A percentile compares a stretch with the other conserved stretches of the same genome.
Conservation (phyloP, 495 filamentous ascomycete species). For the Hypoxylon lenormandii region DNA sequence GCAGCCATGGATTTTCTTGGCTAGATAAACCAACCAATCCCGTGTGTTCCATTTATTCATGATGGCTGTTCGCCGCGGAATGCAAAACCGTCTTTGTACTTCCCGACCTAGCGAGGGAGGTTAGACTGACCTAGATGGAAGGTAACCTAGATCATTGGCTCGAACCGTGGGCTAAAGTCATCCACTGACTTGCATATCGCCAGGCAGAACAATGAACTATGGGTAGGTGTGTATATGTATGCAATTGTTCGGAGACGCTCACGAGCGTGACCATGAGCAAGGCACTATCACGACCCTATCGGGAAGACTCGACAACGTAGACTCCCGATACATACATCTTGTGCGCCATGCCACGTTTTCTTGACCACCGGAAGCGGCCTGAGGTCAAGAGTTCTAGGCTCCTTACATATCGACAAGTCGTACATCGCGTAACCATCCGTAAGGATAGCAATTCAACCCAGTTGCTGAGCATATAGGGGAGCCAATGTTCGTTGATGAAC, state of each 20-base stretch:
- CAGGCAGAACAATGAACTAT: neutral
- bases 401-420: conserved; percentile 14
- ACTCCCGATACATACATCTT: conserved; percentile 26
- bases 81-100: conserved; percentile 32
- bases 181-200: conserved; percentile 23
- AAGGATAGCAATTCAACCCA: neutral
- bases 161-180: conserved; percentile 17
- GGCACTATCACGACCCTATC: conserved; percentile 12
- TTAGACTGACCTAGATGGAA: conserved; percentile 44
- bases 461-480: neutral
- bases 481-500: neutral
- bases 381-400: conserved; percentile 17
- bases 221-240: neutral
- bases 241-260: conserved; percentile 5
- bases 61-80: conserved; percentile 25
- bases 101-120: conserved; percentile 17
- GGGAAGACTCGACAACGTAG: conserved; percentile 22
- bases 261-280: conserved; percentile 9
- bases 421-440: conserved; percentile 31
- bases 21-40: conserved; percentile 32
- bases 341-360: conserved; percentile 41
- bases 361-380: conserved; percentile 17
- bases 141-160: conserved; percentile 34
- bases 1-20: conserved; percentile 32
- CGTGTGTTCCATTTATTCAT: conserved; percentile 22